Conservation (phyloP, 2,329 filamentous ascomycete species). For the Phaeosphaeriaceae sp. region DNA sequence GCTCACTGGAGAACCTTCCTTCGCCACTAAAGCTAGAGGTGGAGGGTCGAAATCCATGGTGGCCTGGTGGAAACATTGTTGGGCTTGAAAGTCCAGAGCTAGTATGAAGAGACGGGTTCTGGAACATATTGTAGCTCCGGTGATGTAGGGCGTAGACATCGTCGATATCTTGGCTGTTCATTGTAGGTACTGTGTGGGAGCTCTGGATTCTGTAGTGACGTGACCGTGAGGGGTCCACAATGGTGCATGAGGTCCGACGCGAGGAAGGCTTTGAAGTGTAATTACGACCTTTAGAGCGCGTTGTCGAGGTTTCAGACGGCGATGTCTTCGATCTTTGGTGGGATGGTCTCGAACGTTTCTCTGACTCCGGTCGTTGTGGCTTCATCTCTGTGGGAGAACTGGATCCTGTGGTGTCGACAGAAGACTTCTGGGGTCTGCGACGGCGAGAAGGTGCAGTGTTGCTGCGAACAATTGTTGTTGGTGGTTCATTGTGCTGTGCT, state of each 20-base stretch:
- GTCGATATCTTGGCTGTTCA: slow-evolving; percentile 44
- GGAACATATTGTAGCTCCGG: slow-evolving; percentile 47
- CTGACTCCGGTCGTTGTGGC: slow-evolving; percentile 30
- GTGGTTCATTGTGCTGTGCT: slow-evolving; percentile 20
- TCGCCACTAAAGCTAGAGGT: slow-evolving; percentile 27
- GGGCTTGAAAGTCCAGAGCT: slow-evolving; percentile 29
- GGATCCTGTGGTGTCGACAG: slow-evolving; percentile 10
- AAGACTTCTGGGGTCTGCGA: slow-evolving; percentile 21
- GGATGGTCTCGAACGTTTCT: slow-evolving; percentile 31
- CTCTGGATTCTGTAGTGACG: slow-evolving; percentile 47
- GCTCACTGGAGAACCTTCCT: slow-evolving; percentile 17
- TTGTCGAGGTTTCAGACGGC: slow-evolving; percentile 38
- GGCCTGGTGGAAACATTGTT: slow-evolving; percentile 27
- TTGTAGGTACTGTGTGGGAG: slow-evolving; percentile 34
- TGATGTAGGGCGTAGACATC: slow-evolving; percentile 51
- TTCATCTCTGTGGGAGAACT: slow-evolving; percentile 19
- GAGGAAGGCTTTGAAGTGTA: slow-evolving; percentile 45
- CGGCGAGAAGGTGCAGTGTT: slow-evolving; percentile 32
- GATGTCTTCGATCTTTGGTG: slow-evolving; percentile 39
- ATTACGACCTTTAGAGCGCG: slow-evolving; percentile 34
- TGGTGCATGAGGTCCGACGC: slow-evolving; percentile 43
- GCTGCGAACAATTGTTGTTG: slow-evolving; percentile 25
- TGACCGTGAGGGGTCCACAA: slow-evolving; percentile 43
- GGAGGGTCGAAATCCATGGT: slow-evolving; percentile 12
- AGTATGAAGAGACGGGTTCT: slow-evolving; percentile 39